Evolutionary conservation across 805 yeast species (phyloP).

Genomic region (Candida chauliodis): DNA sequence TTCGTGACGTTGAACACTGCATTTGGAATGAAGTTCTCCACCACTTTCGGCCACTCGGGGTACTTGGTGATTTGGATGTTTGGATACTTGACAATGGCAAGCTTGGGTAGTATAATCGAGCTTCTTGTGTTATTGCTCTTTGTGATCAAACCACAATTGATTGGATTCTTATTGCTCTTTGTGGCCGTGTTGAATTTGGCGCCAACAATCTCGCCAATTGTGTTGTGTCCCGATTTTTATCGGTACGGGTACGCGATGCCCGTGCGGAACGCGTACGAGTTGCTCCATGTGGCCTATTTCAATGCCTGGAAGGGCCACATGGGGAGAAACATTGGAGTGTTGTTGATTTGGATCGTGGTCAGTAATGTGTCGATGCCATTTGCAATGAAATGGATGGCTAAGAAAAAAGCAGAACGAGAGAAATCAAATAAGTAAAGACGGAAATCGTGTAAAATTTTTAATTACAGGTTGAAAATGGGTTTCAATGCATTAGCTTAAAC

Average conservation of each 20-base stretch:
- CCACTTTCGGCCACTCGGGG: conserved; percentile 28
- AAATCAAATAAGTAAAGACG: conserved; percentile 9
- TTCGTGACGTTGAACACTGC: conserved; percentile 28
- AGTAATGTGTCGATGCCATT: conserved; percentile 25
- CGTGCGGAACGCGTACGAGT: conserved; percentile 23
- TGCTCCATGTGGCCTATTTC: conserved; percentile 30
- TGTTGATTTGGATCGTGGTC: conserved; percentile 28
- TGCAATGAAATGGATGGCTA: conserved; percentile 20
- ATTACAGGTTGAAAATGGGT: too few species aligned
- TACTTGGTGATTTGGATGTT: conserved; percentile 32
- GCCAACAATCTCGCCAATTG: conserved; percentile 28
- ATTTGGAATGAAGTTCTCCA: conserved; percentile 18
- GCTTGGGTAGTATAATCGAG: conserved; percentile 31
- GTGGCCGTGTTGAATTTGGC: conserved; percentile 28
- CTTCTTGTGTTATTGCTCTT: conserved; percentile 20
- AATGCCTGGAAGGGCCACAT: conserved; percentile 31
- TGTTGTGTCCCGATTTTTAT: conserved; percentile 23
- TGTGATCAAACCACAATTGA: conserved; percentile 22
- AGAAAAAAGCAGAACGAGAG: conserved; percentile 12
- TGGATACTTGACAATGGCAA: conserved; percentile 25
- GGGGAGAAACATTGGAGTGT: conserved; percentile 30
- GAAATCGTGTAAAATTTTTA: too few species aligned
- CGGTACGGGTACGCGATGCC: conserved; percentile 30
- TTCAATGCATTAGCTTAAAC: too few species aligned
- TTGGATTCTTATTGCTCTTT: conserved; percentile 25